Evolutionary conservation across 345 rosid species (phyloP).

Genomic region (Eucalyptus melliodora): DNA sequence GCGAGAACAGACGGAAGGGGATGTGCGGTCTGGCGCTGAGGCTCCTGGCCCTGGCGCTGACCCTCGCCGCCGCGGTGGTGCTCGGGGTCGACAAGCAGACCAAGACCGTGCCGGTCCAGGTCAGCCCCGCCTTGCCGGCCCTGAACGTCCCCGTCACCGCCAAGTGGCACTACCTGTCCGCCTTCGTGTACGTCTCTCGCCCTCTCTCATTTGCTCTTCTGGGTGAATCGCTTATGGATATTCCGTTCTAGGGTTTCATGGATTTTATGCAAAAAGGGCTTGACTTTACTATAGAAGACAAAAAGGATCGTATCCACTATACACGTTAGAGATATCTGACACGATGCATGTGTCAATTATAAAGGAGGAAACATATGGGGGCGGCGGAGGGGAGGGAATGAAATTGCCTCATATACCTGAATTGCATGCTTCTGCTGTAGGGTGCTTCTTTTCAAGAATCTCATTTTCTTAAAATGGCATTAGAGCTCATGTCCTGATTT

Average conservation of each 20-base stretch:
- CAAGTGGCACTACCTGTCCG: conserved; percentile 44
- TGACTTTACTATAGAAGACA: too few relatives aligned
- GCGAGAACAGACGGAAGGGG: not conserved
- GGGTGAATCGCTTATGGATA: not conserved
- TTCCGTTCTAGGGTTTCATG: not conserved
- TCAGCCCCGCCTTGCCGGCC: conserved; percentile 36
- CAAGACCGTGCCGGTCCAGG: conserved; percentile 17
- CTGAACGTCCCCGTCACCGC: conserved; percentile 35
- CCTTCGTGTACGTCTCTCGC: conserved; percentile 37
- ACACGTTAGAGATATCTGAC: not conserved
- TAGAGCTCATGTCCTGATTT: not conserved
- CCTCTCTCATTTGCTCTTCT: not conserved
- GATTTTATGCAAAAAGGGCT: not conserved
- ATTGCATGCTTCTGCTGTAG: not conserved
- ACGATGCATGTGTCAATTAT: not conserved
- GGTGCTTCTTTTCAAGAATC: not conserved
- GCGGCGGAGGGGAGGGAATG: too few relatives aligned
- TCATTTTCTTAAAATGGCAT: not conserved
- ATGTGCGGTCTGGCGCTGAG: conserved; percentile 18
- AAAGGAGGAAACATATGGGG: not conserved
- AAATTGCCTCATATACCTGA: too few relatives aligned
- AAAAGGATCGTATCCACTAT: too few relatives aligned
- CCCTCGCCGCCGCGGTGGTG: conserved; percentile 28
- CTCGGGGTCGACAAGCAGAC: conserved; percentile 44
- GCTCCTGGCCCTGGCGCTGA: conserved; percentile 32